Conservation (phyloP, 805 yeast species). For the Candida montana region DNA sequence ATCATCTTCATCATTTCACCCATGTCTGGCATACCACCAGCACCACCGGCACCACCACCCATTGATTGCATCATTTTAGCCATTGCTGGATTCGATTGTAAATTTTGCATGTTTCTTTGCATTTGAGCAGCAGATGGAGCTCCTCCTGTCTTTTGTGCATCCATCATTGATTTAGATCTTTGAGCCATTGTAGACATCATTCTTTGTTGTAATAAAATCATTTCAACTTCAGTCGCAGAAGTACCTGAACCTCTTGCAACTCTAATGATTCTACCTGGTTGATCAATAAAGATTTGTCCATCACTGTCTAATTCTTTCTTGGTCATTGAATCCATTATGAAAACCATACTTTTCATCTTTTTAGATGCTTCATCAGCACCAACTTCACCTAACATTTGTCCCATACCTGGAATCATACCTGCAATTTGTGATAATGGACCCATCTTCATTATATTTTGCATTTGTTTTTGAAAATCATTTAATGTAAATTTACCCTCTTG, state of each 20-base stretch:
- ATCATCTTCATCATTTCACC: slow-evolving; percentile 57
- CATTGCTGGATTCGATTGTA: slow-evolving; percentile 69
- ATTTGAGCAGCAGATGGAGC: slow-evolving; percentile 39
- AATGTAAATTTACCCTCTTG: slow-evolving; percentile 93
- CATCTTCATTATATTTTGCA: slow-evolving; percentile 93
- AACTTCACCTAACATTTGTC: slow-evolving; percentile 78
- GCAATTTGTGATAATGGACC: slow-evolving; percentile 95
- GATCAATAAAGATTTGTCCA: slow-evolving; percentile 47
- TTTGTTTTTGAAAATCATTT: slow-evolving; percentile 87
- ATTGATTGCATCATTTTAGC: slow-evolving; percentile 69
- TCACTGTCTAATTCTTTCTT: slow-evolving; percentile 85
- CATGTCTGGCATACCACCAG: slow-evolving; percentile 69
- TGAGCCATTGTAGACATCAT: slow-evolving; percentile 95
- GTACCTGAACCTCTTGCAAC: slow-evolving; percentile 96
- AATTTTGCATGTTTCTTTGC: slow-evolving; percentile 51
- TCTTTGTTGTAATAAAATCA: slow-evolving; percentile 83
- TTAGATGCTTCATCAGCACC: slow-evolving; percentile 91
- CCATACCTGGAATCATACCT: slow-evolving; percentile 89
- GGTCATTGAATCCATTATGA: slow-evolving; percentile 94
- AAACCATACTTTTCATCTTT: slow-evolving; percentile 81
- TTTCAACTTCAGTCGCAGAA: slow-evolving; percentile 85
- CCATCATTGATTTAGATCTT: slow-evolving; percentile 50
- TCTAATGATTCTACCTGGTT: slow-evolving; percentile 82
- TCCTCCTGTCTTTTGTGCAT: slow-evolving; percentile 36
- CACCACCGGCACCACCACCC: slow-evolving; percentile 32